These are phyloP conservation scores for Peltaster fructicola DNA, from an alignment of 2,329 filamentous ascomycete genomes.

Conservation along the genomic window DNA sequence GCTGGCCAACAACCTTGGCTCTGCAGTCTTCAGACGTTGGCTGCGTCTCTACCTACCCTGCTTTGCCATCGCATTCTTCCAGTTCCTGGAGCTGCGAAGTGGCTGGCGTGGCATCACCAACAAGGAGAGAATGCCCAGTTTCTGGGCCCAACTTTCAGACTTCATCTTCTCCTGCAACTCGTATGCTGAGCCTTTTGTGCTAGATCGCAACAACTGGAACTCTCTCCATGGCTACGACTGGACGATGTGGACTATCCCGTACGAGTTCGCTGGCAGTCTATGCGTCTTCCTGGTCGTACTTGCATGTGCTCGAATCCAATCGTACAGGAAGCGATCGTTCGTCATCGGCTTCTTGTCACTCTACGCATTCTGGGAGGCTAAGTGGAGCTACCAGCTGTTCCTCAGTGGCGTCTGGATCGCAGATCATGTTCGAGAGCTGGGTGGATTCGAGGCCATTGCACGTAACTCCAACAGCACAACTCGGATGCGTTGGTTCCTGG, in stretches of 20 bases:
- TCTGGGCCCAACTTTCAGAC: constrained; percentile 6
- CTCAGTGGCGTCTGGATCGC: constrained; percentile 6
- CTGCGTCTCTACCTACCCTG: constrained; percentile 6
- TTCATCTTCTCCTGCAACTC: constrained; percentile 3
- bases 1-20: constrained; percentile 3
- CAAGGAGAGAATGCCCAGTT: constrained; percentile 1
- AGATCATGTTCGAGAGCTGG: constrained; percentile 6
- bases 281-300: constrained; percentile 6
- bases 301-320: constrained; percentile 3
- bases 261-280: constrained; percentile 7
- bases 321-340: constrained; percentile 4
- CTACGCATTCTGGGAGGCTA: constrained; percentile 4
- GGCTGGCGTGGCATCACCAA: constrained; percentile 2
- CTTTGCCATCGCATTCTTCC: constrained; percentile 5
- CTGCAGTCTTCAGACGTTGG: constrained; percentile 5
- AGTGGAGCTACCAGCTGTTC: constrained; percentile 9
- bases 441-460: constrained; percentile 6
- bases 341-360: constrained; percentile 3
- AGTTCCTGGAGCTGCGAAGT: constrained; percentile 5
- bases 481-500: constrained; percentile 1
- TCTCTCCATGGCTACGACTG: constrained; percentile 7
- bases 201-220: constrained; percentile 3
- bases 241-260: constrained; percentile 12
- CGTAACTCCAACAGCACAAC: neutral
- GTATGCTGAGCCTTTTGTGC: constrained; percentile 8